A percentile compares a stretch with the other conserved stretches of the same genome.
Conservation (phyloP, 257 asterid genomes). For the Nicotiana undulata region DNA sequence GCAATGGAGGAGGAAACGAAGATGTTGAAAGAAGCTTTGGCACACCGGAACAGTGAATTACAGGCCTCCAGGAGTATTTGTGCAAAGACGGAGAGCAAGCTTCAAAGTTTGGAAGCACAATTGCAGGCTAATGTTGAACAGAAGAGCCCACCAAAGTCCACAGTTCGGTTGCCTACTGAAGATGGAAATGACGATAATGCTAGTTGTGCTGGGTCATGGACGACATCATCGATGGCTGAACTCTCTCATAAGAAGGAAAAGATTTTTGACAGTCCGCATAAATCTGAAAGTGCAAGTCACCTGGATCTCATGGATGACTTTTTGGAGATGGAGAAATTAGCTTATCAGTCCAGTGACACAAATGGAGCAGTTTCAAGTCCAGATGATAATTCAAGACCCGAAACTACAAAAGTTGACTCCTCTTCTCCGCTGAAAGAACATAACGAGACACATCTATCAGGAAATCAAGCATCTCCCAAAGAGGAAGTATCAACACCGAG, state of each 20-base stretch:
- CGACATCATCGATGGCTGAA: conserved; percentile 49
- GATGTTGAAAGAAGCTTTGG: conserved; percentile 90
- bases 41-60: conserved; percentile 82
- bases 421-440: conserved; percentile 22
- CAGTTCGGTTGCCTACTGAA: conserved; percentile 32
- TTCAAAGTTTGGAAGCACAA: conserved; percentile 68
- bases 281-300: conserved; percentile 52
- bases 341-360: conserved; percentile 45
- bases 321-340: conserved; percentile 97
- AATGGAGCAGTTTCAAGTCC: conserved; percentile 32
- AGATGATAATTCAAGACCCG: conserved; percentile 25
- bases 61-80: conserved; percentile 65
- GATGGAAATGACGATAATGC: conserved; percentile 68
- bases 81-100: conserved; percentile 76
- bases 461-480: conserved; percentile 16
- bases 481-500: conserved; percentile 16
- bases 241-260: conserved; percentile 68
- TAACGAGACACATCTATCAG: conserved; percentile 16
- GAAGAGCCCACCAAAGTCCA: conserved; percentile 36
- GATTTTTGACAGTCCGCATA: conserved; percentile 45
- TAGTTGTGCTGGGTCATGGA: conserved; percentile 78
- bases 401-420: conserved; percentile 24
- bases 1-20: conserved; percentile 93
- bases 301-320: conserved; percentile 94
- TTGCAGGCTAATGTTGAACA: conserved; percentile 48